Evolutionary conservation across 352 stramenopile genomes (phyloP).

Genomic region (Pythium sp.): DNA sequence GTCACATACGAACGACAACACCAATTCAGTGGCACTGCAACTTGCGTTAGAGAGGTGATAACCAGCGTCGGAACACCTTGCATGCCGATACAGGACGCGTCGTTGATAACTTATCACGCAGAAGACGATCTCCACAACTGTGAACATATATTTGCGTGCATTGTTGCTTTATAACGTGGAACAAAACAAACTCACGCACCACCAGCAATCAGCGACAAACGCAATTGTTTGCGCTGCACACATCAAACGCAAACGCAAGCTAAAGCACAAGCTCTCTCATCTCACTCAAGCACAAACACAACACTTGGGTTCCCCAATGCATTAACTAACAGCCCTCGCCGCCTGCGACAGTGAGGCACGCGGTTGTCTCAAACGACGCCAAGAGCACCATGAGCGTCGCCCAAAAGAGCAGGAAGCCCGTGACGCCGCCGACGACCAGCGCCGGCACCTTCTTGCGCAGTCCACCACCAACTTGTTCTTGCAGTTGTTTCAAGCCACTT

Average conservation of each 20-base stretch:
- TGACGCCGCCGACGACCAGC: slow-evolving; percentile 26
- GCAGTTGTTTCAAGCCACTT: background rate
- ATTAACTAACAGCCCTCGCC: slow-evolving; percentile 48
- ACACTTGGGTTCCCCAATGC: no score
- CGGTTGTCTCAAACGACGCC: slow-evolving; percentile 45
- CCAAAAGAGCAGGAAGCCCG: slow-evolving; percentile 49
- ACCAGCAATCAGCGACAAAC: background rate
- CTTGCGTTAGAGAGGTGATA: background rate
- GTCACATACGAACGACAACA: background rate
- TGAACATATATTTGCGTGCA: background rate
- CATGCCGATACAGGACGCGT: background rate
- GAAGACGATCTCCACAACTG: no score
- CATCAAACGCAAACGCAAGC: background rate
- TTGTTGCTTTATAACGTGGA: background rate
- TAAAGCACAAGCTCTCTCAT: background rate
- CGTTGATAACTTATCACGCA: background rate
- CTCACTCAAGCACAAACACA: background rate
- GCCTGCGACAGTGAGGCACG: slow-evolving; percentile 62
- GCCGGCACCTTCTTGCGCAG: slow-evolving; percentile 16
- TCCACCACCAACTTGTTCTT: background rate
- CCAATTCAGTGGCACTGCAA: background rate
- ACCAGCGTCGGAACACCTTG: background rate
- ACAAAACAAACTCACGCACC: background rate
- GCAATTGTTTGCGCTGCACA: background rate
- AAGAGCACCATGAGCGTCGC: slow-evolving; percentile 48